Conservation (phyloP, 441 rosid species). For the Gossypium trilobum region DNA sequence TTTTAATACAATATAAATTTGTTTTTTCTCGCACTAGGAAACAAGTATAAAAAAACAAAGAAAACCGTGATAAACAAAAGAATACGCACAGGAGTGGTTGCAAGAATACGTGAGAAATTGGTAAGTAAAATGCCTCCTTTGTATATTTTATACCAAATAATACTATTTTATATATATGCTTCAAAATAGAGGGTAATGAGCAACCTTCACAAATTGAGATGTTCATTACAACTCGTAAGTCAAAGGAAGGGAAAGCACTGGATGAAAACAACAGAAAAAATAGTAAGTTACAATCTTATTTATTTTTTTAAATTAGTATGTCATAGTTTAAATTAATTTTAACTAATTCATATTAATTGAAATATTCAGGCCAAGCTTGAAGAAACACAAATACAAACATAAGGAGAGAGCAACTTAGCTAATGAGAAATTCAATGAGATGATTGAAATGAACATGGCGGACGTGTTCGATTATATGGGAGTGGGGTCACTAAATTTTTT, state of each 20-base stretch:
- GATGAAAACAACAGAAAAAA: background rate
- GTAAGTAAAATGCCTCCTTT: background rate
- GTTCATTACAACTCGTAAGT: background rate
- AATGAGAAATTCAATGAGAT: background rate
- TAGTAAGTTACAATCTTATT: background rate
- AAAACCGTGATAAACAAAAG: background rate
- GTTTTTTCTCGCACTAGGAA: background rate
- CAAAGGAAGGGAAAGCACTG: background rate
- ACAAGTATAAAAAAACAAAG: background rate
- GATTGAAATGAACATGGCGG: background rate
- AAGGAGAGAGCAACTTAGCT: background rate
- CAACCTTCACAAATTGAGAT: background rate
- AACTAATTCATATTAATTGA: background rate
- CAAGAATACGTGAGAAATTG: background rate
- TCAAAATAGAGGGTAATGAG: background rate
- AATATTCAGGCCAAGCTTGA: background rate
- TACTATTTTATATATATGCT: background rate
- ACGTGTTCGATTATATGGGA: background rate
- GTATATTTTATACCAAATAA: background rate
- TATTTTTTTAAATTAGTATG: background rate
- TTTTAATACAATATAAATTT: background rate
- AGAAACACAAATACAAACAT: background rate
- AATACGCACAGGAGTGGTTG: background rate
- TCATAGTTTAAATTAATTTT: background rate
- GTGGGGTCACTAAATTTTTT: background rate